These are phyloP conservation scores for Trifolium dubium DNA, from an alignment of 306 rosid species.

Conservation along the genomic window DNA sequence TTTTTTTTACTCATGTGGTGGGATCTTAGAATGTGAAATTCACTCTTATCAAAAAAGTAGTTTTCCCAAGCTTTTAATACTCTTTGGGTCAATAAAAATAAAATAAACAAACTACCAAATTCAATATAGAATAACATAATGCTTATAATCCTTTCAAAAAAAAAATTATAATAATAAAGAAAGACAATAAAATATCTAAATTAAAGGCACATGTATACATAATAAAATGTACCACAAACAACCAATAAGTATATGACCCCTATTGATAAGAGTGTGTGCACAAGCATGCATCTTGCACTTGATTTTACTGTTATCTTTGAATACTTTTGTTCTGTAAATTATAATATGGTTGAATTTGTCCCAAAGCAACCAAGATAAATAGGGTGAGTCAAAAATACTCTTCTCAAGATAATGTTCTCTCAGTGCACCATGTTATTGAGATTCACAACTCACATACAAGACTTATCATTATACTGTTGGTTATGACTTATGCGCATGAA, in stretches of 20 bases:
- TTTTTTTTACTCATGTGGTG: no score
- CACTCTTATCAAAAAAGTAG: not conserved
- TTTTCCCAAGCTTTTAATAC: not conserved
- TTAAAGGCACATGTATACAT: not conserved
- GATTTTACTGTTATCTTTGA: constrained; percentile 46
- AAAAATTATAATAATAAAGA: no score
- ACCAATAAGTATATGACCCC: constrained; percentile 7
- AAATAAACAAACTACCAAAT: no score
- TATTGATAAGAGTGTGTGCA: constrained; percentile 26
- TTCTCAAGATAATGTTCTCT: constrained; percentile 37
- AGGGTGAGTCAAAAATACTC: constrained; percentile 40
- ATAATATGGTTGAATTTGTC: constrained; percentile 47
- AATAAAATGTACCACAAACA: constrained; percentile 21
- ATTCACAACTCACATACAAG: constrained; percentile 25
- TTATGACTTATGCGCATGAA: constrained; percentile 49
- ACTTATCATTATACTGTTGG: constrained; percentile 58
- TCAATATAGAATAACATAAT: no score
- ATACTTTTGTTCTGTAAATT: constrained; percentile 36
- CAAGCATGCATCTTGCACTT: constrained; percentile 51
- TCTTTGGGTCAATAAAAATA: not conserved
- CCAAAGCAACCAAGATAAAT: constrained; percentile 42
- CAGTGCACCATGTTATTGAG: constrained; percentile 41
- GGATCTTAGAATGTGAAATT: not conserved
- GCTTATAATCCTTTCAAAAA: no score
- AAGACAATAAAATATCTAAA: not conserved